phyloP scores from a whole-genome alignment of 225 moss, liverwort and hornwort genomes.

The Asterella californica region DNA sequence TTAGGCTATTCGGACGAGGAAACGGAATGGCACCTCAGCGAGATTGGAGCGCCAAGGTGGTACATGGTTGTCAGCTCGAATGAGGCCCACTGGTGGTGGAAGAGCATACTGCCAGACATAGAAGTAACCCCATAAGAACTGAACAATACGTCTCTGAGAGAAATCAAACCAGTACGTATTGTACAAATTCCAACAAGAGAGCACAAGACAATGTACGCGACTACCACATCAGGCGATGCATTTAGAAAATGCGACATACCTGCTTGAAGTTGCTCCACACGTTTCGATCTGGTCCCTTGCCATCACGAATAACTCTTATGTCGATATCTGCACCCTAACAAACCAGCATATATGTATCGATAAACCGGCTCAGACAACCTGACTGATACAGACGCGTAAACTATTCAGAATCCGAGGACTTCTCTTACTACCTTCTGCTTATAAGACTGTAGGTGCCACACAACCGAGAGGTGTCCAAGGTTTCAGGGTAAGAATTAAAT shows the following conservation, averaged over 20 bases:
- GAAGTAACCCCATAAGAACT: background rate
- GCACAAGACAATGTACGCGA: background rate
- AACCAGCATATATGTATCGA: background rate
- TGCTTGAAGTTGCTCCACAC: constrained; percentile 99
- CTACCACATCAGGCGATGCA: too few relatives aligned
- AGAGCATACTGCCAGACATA: constrained; percentile 65
- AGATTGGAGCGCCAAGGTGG: constrained; percentile 89
- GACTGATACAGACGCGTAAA: background rate
- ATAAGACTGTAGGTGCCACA: background rate
- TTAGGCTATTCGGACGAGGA: too few relatives aligned
- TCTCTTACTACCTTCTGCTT: background rate
- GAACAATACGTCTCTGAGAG: background rate
- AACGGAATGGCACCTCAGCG: constrained; percentile 49
- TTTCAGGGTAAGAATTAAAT: too few relatives aligned
- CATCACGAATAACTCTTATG: constrained; percentile 95
- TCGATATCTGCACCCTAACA: constrained; percentile 98
- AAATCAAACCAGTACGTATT: background rate
- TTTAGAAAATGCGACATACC: constrained; percentile 32
- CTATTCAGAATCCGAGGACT: background rate
- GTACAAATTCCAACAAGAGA: background rate
- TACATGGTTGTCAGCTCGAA: constrained; percentile 93
- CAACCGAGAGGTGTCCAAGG: background rate
- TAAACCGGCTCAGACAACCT: background rate
- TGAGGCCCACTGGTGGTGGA: constrained; percentile 68
- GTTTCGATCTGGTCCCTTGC: constrained; percentile 84